Percentiles rank a stretch among this genome's conserved stretches.
These are phyloP conservation scores for Apophysomyces trapeziformis DNA, from an alignment of 371 early-diverging fungal genomes.

Conservation along the genomic window DNA sequence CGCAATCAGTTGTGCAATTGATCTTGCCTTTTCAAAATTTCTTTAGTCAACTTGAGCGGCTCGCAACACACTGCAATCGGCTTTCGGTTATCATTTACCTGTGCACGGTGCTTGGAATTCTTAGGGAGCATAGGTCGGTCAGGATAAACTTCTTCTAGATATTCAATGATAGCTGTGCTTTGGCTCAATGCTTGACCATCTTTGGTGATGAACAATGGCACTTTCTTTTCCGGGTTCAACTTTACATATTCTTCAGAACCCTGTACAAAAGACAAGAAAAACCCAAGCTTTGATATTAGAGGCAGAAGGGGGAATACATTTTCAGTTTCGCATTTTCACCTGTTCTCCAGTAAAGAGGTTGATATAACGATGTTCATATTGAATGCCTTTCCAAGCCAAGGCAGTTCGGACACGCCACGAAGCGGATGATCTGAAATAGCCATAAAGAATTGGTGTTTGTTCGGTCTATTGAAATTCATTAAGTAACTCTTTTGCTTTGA, in stretches of 20 bases:
- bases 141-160: slow-evolving; percentile 82
- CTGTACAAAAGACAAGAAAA: slow-evolving; percentile 25
- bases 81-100: slow-evolving; percentile 31
- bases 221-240: slow-evolving; percentile 69
- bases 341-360: slow-evolving; percentile 79
- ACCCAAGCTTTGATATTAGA: not conserved
- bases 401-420: slow-evolving; percentile 83
- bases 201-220: slow-evolving; percentile 71
- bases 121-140: slow-evolving; percentile 75
- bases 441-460: slow-evolving; percentile 63
- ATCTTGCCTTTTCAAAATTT: slow-evolving; percentile 45
- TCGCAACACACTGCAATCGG: too few relatives aligned
- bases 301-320: not conserved
- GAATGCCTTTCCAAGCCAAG: slow-evolving; percentile 75
- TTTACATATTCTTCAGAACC: slow-evolving; percentile 53
- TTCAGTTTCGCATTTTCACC: slow-evolving; percentile 27
- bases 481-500: not conserved
- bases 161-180: slow-evolving; percentile 86
- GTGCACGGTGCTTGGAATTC: slow-evolving; percentile 65
- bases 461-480: not conserved
- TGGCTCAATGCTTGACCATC: slow-evolving; percentile 65
- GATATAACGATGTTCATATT: slow-evolving; percentile 65
- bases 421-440: slow-evolving; percentile 79
- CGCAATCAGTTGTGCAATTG: slow-evolving; percentile 68
- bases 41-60: too few relatives aligned